Conservation (phyloP, 768 basidiomycete species). For the Naganishia friedmannii region DNA sequence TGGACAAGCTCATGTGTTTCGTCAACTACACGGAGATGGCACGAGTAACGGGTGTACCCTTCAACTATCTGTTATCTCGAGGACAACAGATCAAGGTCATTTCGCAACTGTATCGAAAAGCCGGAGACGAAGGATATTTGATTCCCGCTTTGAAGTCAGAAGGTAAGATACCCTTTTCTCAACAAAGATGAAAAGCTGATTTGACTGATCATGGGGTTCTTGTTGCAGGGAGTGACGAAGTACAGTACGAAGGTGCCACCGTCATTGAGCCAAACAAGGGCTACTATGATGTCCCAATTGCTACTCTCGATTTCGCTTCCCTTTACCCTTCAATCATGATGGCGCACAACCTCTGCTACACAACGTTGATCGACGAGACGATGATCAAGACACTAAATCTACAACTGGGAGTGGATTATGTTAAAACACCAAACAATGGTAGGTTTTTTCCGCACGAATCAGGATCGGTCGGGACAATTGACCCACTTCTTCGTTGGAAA, state of each 20-base stretch:
- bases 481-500: not conserved
- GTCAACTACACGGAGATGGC: slow-evolving; percentile 99
- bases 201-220: not conserved
- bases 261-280: slow-evolving; percentile 96
- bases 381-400: slow-evolving; percentile 75
- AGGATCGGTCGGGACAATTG: not conserved
- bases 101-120: slow-evolving; percentile 89
- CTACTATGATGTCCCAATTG: slow-evolving; percentile 93
- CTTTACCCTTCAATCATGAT: slow-evolving; percentile 99
- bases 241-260: slow-evolving; percentile 94
- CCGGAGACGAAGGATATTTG: slow-evolving; percentile 84
- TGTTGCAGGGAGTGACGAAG: slow-evolving; percentile 72
- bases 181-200: not conserved
- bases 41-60: slow-evolving; percentile 99
- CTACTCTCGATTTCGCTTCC: slow-evolving; percentile 96
- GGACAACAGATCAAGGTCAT: slow-evolving; percentile 99
- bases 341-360: slow-evolving; percentile 99
- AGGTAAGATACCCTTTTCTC: slow-evolving; percentile 56
- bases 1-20: slow-evolving; percentile 99
- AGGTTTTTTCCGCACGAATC: slow-evolving; percentile 22
- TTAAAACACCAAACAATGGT: slow-evolving; percentile 95
- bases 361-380: slow-evolving; percentile 78
- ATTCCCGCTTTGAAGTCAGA: slow-evolving; percentile 81
- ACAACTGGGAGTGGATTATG: slow-evolving; percentile 82
- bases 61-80: slow-evolving; percentile 87